Evolutionary conservation across 2,329 filamentous ascomycete species (phyloP), one percentile per base, ranked within the genome.

Genomic region (Raffaelea deltoideospora): DNA sequence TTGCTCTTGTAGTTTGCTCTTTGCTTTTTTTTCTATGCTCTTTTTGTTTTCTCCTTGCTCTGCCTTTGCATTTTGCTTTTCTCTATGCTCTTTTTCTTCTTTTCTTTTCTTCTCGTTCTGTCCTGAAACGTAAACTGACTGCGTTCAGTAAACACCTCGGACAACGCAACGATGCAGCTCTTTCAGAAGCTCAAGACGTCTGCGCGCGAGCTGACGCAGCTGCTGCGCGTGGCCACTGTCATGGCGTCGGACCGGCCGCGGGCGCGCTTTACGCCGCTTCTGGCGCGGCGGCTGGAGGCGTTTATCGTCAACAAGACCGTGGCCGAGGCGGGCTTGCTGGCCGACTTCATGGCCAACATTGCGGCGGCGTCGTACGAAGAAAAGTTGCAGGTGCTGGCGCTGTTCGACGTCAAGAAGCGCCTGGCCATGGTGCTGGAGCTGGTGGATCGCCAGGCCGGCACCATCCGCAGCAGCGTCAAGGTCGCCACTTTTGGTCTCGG

Each of bases 311-410:
- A 79, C 54, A 92, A 90, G 53, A 77, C 85, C 41, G 55, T 90
- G 35, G 66, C 73, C 30, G 86, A 96, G 47, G 87, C 87, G 2
- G 88, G 88, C 3, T 63, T 76, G 9, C 67, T 98, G 10, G 88
- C 90, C 7, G 90, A 98, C 54, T 96, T 96, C 54, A 95, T 98
- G 85, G 79, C 85, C 28, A 93, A 94, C 52, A 72, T 96, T 19
- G 73, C 93, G 3, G 85, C 94, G 44, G 78, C 81, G 35, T 80
- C 76, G 10, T 81, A 92, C 44, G 85, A 94, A 54, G 90, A 98
- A 53, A 95, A 93, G 56, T 67, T 98, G 37, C 75, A 82, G 38
- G 73, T 98, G 14, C 64, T 98, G 26, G 74, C 84, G n/a, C 76
- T 86, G 1, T 59, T 92, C 5, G 76, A 87, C 48, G 65, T 90